Evolutionary conservation across 2,329 filamentous ascomycete genomes (phyloP).

Genomic region (Fusarium nurragi): DNA sequence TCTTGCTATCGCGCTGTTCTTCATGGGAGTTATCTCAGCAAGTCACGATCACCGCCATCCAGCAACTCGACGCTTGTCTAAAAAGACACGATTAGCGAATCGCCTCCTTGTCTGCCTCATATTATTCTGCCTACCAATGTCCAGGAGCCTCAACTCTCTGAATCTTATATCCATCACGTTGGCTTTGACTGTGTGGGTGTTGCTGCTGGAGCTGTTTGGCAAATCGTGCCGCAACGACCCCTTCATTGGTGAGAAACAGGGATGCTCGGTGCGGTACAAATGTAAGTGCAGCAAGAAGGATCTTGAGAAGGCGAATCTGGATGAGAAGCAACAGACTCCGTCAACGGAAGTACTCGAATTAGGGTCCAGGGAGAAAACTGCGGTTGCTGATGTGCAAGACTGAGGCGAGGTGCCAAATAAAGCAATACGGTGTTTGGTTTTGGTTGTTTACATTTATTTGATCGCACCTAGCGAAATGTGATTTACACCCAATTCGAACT

Average conservation of each 20-base stretch:
- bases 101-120: constrained; percentile 60
- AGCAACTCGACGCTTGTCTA: constrained; percentile 58
- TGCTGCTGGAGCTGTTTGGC: constrained; percentile 61
- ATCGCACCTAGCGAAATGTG: background rate
- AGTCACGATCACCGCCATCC: constrained; percentile 66
- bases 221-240: constrained; percentile 56
- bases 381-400: constrained; percentile 35
- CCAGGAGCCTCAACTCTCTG: constrained; percentile 56
- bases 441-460: background rate
- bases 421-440: background rate
- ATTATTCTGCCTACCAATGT: constrained; percentile 65
- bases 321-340: constrained; percentile 44
- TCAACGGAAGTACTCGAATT: constrained; percentile 38
- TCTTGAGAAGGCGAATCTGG: constrained; percentile 45
- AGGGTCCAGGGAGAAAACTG: constrained; percentile 40
- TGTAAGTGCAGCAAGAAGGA: constrained; percentile 54
- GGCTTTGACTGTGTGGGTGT: constrained; percentile 55
- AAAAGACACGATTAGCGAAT: constrained; percentile 61
- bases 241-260: constrained; percentile 53
- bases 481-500: background rate
- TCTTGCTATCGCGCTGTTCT: constrained; percentile 63
- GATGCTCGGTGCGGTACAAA: constrained; percentile 52
- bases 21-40: constrained; percentile 64
- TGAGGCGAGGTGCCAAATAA: background rate
- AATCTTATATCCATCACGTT: constrained; percentile 58